A percentile compares a stretch with the other conserved stretches of the same genome.
phyloP scores from a whole-genome alignment of 169 alveolate genomes.

The Eimeria acervulina region DNA sequence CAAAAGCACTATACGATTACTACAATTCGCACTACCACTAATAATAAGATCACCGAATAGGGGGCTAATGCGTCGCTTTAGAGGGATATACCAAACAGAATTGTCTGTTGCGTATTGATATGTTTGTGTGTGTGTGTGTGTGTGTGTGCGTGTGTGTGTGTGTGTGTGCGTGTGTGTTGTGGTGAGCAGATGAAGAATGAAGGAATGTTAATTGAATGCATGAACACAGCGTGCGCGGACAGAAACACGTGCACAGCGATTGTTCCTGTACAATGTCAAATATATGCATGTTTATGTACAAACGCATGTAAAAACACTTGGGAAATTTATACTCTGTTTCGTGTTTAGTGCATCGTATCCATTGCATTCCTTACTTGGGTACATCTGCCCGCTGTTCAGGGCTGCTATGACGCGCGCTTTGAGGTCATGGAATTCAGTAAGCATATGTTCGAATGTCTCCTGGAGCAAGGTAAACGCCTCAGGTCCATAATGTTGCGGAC shows the following conservation, averaged over 20 bases:
- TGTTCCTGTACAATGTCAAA: too few relatives aligned
- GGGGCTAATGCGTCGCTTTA: too few relatives aligned
- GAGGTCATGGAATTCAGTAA: background rate
- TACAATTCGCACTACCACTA: background rate
- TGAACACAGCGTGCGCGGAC: too few relatives aligned
- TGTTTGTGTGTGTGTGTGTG: too few relatives aligned
- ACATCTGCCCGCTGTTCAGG: slow-evolving; percentile 19
- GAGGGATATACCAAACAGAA: too few relatives aligned
- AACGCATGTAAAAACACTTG: background rate
- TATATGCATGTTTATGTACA: background rate
- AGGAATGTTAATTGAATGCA: too few relatives aligned
- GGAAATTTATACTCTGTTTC: background rate
- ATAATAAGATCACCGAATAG: too few relatives aligned
- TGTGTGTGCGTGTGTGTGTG: too few relatives aligned
- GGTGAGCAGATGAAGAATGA: too few relatives aligned
- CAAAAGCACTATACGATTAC: background rate
- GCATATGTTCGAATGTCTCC: background rate
- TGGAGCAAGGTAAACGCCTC: background rate
- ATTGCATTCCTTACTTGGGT: background rate
- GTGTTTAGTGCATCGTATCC: background rate
- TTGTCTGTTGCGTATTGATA: too few relatives aligned
- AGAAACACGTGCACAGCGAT: too few relatives aligned
- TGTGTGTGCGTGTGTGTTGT: too few relatives aligned
- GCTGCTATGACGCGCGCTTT: background rate
- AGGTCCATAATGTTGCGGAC: background rate